Conservation (phyloP, 2,329 filamentous ascomycete species). For the Fusarium xyrophilum region DNA sequence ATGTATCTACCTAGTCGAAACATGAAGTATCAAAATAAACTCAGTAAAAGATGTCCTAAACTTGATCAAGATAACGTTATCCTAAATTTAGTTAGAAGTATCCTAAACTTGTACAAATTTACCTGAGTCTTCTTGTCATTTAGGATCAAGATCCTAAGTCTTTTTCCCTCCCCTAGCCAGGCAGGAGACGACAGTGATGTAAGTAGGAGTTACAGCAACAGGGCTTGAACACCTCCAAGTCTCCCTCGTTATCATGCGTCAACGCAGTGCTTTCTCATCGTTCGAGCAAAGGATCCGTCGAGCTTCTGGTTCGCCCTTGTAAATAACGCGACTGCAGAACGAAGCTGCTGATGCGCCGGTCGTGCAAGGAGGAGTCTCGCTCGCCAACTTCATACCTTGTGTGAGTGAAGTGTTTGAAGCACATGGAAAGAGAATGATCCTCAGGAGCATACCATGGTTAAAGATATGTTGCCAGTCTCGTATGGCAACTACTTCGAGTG, state of each 20-base stretch:
- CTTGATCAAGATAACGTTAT: no score
- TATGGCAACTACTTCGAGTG: rapidly evolving
- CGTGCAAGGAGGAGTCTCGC: rapidly evolving
- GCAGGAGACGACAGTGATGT: background rate
- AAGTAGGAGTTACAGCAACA: background rate
- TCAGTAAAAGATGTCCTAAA: no score
- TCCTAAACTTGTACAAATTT: no score
- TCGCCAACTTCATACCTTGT: rapidly evolving
- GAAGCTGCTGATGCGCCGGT: background rate
- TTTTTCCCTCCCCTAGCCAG: background rate
- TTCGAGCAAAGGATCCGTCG: no score
- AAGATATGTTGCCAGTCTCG: background rate
- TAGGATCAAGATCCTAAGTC: no score
- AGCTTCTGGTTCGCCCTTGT: no score
- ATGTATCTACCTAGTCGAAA: background rate
- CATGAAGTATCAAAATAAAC: no score
- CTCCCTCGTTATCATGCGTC: background rate
- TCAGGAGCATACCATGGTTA: rapidly evolving
- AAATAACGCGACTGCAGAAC: no score
- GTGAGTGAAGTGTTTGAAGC: rapidly evolving
- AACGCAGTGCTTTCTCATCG: background rate
- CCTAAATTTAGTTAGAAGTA: no score
- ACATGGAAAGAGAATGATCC: rapidly evolving
- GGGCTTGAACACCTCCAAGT: background rate
- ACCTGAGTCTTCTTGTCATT: no score